phyloP scores from a whole-genome alignment of 192 early-diverging fungal genomes.

The Phycomyces nitens region DNA sequence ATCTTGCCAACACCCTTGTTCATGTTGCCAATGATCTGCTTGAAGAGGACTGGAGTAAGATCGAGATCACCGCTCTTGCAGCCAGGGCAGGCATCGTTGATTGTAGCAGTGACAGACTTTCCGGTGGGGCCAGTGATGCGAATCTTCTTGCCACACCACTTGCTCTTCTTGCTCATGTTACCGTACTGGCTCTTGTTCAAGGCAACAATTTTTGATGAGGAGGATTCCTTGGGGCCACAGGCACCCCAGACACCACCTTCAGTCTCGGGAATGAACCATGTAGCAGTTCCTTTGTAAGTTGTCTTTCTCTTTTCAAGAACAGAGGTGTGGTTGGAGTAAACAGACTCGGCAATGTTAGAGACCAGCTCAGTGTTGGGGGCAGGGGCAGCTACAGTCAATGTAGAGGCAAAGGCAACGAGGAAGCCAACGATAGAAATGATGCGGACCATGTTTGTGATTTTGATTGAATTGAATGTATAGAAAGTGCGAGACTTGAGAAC shows the following conservation, averaged over 20 bases:
- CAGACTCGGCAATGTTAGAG: not conserved
- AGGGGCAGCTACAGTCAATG: constrained; percentile 15
- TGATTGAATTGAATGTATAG: not conserved
- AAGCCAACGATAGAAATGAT: constrained; percentile 3
- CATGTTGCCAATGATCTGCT: constrained; percentile 45
- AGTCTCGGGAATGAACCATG: constrained; percentile 30
- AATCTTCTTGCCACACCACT: constrained; percentile 31
- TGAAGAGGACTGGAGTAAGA: constrained; percentile 49
- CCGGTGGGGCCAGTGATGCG: constrained; percentile 36
- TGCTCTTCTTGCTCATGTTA: constrained; percentile 21
- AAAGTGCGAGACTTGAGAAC: constrained; percentile 8
- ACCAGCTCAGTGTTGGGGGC: not conserved
- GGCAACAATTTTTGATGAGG: constrained; percentile 23
- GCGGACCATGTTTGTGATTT: constrained; percentile 6
- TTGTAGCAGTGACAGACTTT: constrained; percentile 40
- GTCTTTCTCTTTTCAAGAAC: not conserved
- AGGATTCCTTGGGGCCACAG: constrained; percentile 26
- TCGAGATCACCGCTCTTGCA: constrained; percentile 52
- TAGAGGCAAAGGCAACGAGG: not conserved
- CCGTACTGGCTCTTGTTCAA: constrained; percentile 31
- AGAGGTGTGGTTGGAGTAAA: not conserved
- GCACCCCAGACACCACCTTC: constrained; percentile 32
- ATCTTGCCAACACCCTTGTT: constrained; percentile 47
- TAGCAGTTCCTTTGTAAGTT: constrained; percentile 19
- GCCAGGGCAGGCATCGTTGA: constrained; percentile 51